Base-by-base conservation (phyloP, 805 yeast genomes). In the Pichia californica region DNA sequence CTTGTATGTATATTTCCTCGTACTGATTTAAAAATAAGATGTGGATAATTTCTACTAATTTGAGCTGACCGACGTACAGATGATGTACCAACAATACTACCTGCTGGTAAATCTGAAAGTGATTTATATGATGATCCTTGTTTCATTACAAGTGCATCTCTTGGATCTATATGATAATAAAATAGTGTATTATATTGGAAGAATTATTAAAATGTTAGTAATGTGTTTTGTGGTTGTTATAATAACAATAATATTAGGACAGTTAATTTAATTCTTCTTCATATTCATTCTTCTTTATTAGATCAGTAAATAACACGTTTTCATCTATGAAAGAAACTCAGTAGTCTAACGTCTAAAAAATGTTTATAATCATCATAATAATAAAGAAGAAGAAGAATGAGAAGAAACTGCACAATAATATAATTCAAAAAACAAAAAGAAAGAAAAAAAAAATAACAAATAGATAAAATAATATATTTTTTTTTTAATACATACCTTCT, bases 51-150 rank as follows among this genome's bases (percentile, higher is more conserved):
- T 58, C 84, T 81, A 57, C 81, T 71, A 47, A 93, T 70, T 68
- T 91, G 98, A 3, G 99, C 94, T 32, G 94, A 83, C 57, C 99
- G 77, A 62, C 99, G 79, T 35, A 93, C 82, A 1, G 96, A 88
- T 1, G 96, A 87, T 1, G 99, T 93, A 26, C 99, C 99, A 14
- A 93, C 95, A 18, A 88, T 76, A 3, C 93, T 70, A 3, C 95
- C 95, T 3, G 61, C 76, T 1, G 98, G 98, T 50, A 93, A 71
- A 11, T 91, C 96, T 2, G 64, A 69, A 37, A 93, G 68, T 2
- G 71, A 54, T 52, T 73, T 79, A 65, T 83, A 85, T 9, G 77
- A 68, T 2, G 88, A 79, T 31, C 74, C 79, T 11, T 60, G 54
- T 44, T 74, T 75, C 91, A 91, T 83, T 37, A 87, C 77, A 8